Percentiles rank a stretch among this genome's conserved stretches.
phyloP scores from a whole-genome alignment of 257 asterid genomes.

The Solanum neorickii region DNA sequence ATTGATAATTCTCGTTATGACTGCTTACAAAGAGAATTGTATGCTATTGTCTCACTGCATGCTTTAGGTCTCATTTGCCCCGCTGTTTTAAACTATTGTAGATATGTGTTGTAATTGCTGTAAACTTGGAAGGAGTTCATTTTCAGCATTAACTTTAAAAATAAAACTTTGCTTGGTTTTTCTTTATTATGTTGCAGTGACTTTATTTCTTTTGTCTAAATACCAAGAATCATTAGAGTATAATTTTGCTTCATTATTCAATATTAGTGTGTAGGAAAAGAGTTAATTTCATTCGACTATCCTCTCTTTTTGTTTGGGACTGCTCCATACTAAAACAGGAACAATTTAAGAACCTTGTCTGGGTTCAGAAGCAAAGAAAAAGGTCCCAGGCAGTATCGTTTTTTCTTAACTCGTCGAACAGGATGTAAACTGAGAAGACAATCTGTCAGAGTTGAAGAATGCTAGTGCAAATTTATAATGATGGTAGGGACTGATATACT shows the following conservation, averaged over 20 bases:
- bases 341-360: background rate
- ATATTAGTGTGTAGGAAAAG: background rate
- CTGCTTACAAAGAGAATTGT: background rate
- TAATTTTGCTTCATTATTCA: background rate
- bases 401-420: background rate
- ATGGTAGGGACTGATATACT: background rate
- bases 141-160: background rate
- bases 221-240: background rate
- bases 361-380: background rate
- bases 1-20: background rate
- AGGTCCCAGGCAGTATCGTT: background rate
- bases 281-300: background rate
- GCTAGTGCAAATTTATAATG: background rate
- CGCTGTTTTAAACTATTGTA: background rate
- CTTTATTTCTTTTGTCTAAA: background rate
- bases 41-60: background rate
- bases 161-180: background rate
- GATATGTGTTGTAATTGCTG: background rate
- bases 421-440: background rate
- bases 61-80: background rate
- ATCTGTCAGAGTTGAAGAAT: background rate
- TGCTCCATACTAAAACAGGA: background rate
- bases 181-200: background rate
- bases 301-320: background rate
- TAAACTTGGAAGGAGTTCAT: background rate